Base-by-base conservation (phyloP, 805 yeast genomes). In the Wickerhamiella kurtzmanii region DNA sequence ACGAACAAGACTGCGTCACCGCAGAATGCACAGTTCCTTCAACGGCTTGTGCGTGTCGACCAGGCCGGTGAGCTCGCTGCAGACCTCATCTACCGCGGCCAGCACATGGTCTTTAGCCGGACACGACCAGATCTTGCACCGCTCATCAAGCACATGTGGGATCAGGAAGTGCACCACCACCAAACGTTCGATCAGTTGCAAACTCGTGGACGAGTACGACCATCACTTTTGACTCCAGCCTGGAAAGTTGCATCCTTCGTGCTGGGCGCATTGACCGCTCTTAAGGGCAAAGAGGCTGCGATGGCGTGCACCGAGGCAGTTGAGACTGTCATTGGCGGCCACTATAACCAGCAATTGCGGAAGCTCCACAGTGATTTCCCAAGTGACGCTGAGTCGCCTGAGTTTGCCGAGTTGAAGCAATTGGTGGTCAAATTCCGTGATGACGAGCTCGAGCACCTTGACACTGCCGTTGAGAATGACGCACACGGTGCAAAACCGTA, bases 251-350 rank as follows among this genome's bases (percentile, higher is more conserved):
- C 96, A 2, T 97, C 98, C 0, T 71, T 82, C 44, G 79, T 79
- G 0, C 71, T 92, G 68, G 98, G 98, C 2, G 76, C 77, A 1
- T 82, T 80, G 1, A 92, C 97, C 0, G 96, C 95, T 0, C 56
- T 82, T 46, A 64, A 87, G 52, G 81, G 96, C 16, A 85, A 86
- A 59, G 96, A 89, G 61, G 96, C 95, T 2, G 97, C 98, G 2
- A 92, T 92, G 98, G 97, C 98, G 1, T 92, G 98, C 62, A 92
- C 98, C 0, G 97, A 88, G 50, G 97, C 97, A 0, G 97, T 92
- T 1, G 98, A 92, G 64, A 92, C 98, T 0, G 97, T 92, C 4
- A 92, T 92, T 62, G 98, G 98, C 1, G 83, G 84, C 1, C 98
- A 92, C 62, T 92, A 92, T 65, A 92, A 92, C 61, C 80, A 79